Base-by-base conservation (phyloP, 495 filamentous ascomycete genomes). In the Glutinoglossum americanum region DNA sequence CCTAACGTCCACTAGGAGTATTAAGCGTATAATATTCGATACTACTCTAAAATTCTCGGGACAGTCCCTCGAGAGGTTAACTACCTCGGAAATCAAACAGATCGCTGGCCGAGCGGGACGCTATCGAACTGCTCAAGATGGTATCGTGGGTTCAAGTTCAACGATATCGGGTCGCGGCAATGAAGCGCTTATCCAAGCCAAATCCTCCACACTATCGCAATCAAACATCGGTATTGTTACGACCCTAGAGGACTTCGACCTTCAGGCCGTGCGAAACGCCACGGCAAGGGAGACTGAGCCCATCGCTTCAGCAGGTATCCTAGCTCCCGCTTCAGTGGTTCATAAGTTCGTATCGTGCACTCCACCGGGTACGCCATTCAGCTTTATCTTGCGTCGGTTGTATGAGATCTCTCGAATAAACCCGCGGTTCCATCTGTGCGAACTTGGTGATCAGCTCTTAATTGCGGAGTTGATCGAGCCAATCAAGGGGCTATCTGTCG, bases 21-120 rank as follows among this genome's bases (percentile, higher is more conserved):
- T 92, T 70, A 93, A 87, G 63, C 84, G 92, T 37, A 73, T 99
- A 60, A 77, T 99, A 57, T 96, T 99, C 64, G 85, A 93, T 63
- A 70, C 84, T 8, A 71, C 76, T 0, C 67, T 73, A 51, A 99
- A 95, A 66, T 79, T 72, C 49, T 72, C 82, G 57, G 80, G 81
- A 3, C 39, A 11, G 0, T 65, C 64, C 10, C 71, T 72, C 28
- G 69, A 74, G 23, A 65, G 69, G 7, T 72, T 97, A 13, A 66
- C 71, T 7, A 73, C 84, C n/a, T 78, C 85, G 0, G 83, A 94
- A 59, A 76, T 95, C 55, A 96, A 93, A 66, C 93, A 99, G 63
- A 99, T 99, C 59, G 92, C 76, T 56, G 93, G 93, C 23, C 81
- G 93, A 61, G 93, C 93, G 21, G 93, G 93, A 27, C 84, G 93